A percentile compares a stretch with the other conserved stretches of the same genome.
Conservation (phyloP, 2,329 filamentous ascomycete genomes). For the Ceratocystis huliohia region DNA sequence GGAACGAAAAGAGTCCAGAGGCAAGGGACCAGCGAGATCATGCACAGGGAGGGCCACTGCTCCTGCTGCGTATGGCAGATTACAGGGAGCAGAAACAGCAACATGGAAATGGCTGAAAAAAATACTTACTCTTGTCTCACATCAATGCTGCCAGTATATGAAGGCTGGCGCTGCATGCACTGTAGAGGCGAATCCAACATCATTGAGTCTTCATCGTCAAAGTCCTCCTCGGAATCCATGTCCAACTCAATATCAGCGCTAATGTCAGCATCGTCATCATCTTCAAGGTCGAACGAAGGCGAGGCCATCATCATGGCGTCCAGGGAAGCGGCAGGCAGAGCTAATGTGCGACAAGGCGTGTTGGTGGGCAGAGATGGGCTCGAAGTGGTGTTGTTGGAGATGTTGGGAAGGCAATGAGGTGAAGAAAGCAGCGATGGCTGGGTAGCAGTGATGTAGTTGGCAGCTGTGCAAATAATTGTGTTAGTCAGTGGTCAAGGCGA, state of each 20-base stretch:
- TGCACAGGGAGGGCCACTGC: not conserved
- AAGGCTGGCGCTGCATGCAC: conserved; percentile 14
- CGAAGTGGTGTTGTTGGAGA: conserved; percentile 56
- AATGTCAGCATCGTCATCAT: conserved; percentile 12
- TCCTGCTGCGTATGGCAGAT: not conserved
- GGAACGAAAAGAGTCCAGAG: not conserved
- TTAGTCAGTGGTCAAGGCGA: not conserved
- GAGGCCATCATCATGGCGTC: conserved; percentile 21
- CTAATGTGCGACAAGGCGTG: conserved; percentile 14
- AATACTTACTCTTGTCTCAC: conserved; percentile 16
- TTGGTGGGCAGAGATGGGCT: conserved; percentile 34
- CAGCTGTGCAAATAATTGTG: not conserved
- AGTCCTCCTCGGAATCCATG: conserved; percentile 17
- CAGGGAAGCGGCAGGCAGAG: conserved; percentile 11
- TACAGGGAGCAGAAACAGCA: not conserved
- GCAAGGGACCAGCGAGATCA: not conserved
- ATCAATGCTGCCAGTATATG: conserved; percentile 9
- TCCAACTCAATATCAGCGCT: conserved; percentile 9
- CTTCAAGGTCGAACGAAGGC: conserved; percentile 11
- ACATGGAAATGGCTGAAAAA: not conserved
- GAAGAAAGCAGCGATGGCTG: conserved; percentile 25
- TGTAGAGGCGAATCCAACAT: conserved; percentile 20
- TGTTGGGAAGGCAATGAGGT: conserved; percentile 32
- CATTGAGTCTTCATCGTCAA: conserved; percentile 18
- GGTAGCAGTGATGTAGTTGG: conserved; percentile 5